Evolutionary conservation across 2,329 filamentous ascomycete species (phyloP).

Genomic region (Dothiorella sarmentorum): DNA sequence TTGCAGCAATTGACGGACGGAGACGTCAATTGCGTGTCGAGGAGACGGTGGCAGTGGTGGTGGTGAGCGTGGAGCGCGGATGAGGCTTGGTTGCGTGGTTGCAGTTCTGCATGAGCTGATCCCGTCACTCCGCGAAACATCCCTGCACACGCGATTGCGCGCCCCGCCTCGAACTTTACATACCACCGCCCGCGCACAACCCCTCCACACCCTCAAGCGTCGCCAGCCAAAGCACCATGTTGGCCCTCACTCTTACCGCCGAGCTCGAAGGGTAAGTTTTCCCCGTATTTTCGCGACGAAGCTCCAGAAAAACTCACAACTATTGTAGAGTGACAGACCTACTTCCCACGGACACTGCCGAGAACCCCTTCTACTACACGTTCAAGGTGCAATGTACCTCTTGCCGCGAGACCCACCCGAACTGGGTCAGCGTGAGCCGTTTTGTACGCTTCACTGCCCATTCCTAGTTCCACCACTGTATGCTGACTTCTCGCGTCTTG

Average conservation of each 20-base stretch:
- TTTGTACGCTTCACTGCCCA: constrained; percentile 63
- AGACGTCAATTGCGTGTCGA: not conserved
- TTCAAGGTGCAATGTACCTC: constrained; percentile 99
- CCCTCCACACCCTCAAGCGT: not conserved
- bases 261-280: constrained; percentile 34
- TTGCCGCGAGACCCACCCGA: constrained; percentile 85
- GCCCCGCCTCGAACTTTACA: constrained; percentile 2
- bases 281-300: not conserved
- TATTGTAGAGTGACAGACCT: constrained; percentile 82
- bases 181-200: too few relatives aligned
- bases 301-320: not conserved
- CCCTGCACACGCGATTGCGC: not conserved
- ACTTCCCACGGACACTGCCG: constrained; percentile 75
- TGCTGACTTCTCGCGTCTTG: not conserved
- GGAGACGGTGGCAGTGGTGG: not conserved
- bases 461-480: not conserved
- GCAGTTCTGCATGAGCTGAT: constrained; percentile 7
- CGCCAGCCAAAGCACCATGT: constrained; percentile 25
- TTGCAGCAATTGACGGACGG: not conserved
- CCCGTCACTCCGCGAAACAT: constrained; percentile 3
- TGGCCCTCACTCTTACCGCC: constrained; percentile 38
- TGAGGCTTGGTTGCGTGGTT: not conserved
- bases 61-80: not conserved
- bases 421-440: constrained; percentile 79
- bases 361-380: constrained; percentile 89